Evolutionary conservation across 2,329 filamentous ascomycete species (phyloP).

Genomic region (Chalara sp.): DNA sequence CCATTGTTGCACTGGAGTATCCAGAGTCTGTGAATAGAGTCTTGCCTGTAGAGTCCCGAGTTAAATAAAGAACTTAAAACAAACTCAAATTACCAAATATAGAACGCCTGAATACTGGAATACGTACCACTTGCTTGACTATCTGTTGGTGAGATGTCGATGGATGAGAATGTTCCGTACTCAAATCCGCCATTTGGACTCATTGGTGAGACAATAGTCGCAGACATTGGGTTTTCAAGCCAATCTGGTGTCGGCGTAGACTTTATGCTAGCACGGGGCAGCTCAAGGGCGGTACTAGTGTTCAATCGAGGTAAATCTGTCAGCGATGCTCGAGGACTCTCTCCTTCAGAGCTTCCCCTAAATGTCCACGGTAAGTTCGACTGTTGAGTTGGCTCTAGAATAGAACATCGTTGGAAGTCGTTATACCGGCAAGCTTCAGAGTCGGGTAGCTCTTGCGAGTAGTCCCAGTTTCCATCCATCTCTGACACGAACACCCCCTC

Average conservation of each 20-base stretch:
- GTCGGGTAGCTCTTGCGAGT: neutral
- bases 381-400: neutral
- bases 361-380: neutral
- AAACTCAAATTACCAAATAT: no score
- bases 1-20: conserved; percentile 17
- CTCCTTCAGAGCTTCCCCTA: no score
- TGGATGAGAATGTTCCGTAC: conserved; percentile 1
- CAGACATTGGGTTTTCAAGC: neutral
- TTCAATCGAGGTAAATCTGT: conserved; percentile 5
- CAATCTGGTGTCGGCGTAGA: neutral
- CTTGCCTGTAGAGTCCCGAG: neutral
- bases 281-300: neutral
- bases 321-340: neutral
- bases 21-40: conserved; percentile 18
- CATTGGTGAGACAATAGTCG: conserved; percentile 12
- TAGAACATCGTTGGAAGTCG: neutral
- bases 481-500: conserved; percentile 15
- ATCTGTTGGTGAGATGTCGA: conserved; percentile 14
- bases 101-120: no score
- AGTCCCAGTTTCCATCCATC: conserved; percentile 7
- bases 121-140: conserved; percentile 10
- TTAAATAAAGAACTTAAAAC: no score
- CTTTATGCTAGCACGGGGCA: neutral
- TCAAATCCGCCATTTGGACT: conserved; percentile 9
- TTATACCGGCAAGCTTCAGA: no score